Evolutionary conservation across 163 green algal genomes (phyloP).

Genomic region (Chlorella variabilis): DNA sequence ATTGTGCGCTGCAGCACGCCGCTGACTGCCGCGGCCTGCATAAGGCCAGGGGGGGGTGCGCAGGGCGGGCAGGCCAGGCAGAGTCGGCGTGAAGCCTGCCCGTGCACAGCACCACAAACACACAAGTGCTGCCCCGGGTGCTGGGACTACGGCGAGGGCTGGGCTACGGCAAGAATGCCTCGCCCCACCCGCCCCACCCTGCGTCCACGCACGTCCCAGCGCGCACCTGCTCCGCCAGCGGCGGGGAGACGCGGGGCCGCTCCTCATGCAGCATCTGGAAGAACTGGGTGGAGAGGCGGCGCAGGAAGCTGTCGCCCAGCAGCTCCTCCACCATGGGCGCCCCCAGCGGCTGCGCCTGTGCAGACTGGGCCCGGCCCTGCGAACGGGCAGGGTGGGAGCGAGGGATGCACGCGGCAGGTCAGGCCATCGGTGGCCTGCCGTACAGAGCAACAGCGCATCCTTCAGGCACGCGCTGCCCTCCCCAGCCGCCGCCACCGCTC

Average conservation of each 20-base stretch:
- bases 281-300: constrained; percentile 59
- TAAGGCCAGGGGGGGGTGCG: neutral
- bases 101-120: too few species aligned
- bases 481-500: neutral
- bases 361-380: neutral
- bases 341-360: constrained; percentile 23
- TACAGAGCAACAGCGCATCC: too few species aligned
- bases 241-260: neutral
- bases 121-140: too few species aligned
- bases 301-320: constrained; percentile 79
- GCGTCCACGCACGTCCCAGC: too few species aligned
- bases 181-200: too few species aligned
- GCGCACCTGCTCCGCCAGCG: constrained; percentile 32
- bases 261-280: constrained; percentile 63
- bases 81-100: too few species aligned
- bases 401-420: too few species aligned
- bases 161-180: too few species aligned
- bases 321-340: constrained; percentile 72
- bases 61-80: too few species aligned
- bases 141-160: too few species aligned
- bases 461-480: too few species aligned
- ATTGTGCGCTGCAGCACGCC: constrained; percentile 32
- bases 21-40: constrained; percentile 21
- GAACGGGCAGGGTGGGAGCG: neutral
- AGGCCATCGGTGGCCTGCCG: neutral